Base-by-base conservation (phyloP, 768 basidiomycete species). In the Termitomyces sp. region DNA sequence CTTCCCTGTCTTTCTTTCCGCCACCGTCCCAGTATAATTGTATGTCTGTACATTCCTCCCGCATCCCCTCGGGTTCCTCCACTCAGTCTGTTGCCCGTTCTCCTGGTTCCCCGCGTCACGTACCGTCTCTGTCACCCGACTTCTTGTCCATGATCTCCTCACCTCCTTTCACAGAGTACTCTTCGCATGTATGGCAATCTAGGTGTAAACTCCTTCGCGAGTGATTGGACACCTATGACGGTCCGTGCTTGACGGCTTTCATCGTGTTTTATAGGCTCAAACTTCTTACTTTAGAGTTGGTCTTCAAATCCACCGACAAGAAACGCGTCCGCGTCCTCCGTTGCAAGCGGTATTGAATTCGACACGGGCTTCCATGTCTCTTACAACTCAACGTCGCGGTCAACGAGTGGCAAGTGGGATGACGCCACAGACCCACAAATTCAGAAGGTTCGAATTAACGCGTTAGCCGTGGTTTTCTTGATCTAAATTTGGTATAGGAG, bases 61-160 rank as follows among this genome's bases (percentile, higher is more conserved):
- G 85, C 66, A 88, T 88, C 66, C 84, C 86, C 42, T 88, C 88
- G 34, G 82, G 81, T 55, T 86, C 88, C 27, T 86, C 87, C n/a
- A 80, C 81, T 18, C 85, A 81, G 58, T 87, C 87, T 48, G 75
- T 77, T 46, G 76, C 79, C 32, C 86, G 81, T 65, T 88, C 88
- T 2, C 87, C 30, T 88, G 74, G 75, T 48, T 84, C 87, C 24
- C 84, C 87, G 20, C 76, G 74, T 65, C 80, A 81, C 68, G 88
- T 89, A 68, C 60, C 79, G 34, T 53, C 39, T 32, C 27, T 52
- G 30, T 18, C 51, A 54, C 44, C 46, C 51, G 10, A 47, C 20
- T 43, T 30, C 46, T 51, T 12, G 16, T 48, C 36, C 37, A 6
- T 37, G 13, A 32, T 46, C 37, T 30, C 22, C 30, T 30, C 30